These are phyloP conservation scores for Blastobotrys attinorum DNA, from an alignment of 805 yeast genomes.

Conservation along the genomic window DNA sequence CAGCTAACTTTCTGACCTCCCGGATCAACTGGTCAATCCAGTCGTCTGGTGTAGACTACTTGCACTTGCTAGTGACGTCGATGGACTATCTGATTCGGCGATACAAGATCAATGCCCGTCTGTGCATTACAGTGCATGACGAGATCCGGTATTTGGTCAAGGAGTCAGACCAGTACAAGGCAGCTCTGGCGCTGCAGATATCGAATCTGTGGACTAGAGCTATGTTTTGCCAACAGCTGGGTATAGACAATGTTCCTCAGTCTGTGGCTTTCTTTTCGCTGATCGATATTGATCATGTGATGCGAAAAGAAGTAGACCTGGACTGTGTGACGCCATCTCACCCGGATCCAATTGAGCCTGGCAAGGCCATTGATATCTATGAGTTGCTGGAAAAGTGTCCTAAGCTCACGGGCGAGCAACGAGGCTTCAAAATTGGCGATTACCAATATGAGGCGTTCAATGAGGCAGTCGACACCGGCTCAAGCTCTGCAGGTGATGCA, in stretches of 20 bases:
- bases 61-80: conserved; percentile 74
- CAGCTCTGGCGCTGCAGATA: conserved; percentile 78
- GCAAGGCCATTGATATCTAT: conserved; percentile 63
- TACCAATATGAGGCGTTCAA: conserved; percentile 6
- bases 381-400: conserved; percentile 35
- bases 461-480: conserved; percentile 7
- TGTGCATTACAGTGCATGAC: conserved; percentile 87
- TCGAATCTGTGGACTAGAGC: conserved; percentile 95
- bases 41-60: conserved; percentile 94
- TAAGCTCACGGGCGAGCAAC: conserved; percentile 11
- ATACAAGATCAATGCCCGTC: conserved; percentile 64
- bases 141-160: conserved; percentile 78
- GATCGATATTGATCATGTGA: conserved; percentile 79
- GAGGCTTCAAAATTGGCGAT: neutral
- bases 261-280: conserved; percentile 93
- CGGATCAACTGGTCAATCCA: conserved; percentile 97
- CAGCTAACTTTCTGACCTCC: conserved; percentile 70
- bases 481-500: too few species aligned
- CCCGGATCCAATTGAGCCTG: conserved; percentile 60
- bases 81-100: conserved; percentile 73
- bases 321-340: conserved; percentile 90
- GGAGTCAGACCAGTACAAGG: conserved; percentile 64
- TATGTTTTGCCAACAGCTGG: conserved; percentile 87
- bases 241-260: conserved; percentile 84
- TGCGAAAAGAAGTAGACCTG: conserved; percentile 88